A percentile compares a stretch with the other conserved stretches of the same genome.
phyloP scores from a whole-genome alignment of 192 early-diverging fungal species.

The Rhizophagus sp. region DNA sequence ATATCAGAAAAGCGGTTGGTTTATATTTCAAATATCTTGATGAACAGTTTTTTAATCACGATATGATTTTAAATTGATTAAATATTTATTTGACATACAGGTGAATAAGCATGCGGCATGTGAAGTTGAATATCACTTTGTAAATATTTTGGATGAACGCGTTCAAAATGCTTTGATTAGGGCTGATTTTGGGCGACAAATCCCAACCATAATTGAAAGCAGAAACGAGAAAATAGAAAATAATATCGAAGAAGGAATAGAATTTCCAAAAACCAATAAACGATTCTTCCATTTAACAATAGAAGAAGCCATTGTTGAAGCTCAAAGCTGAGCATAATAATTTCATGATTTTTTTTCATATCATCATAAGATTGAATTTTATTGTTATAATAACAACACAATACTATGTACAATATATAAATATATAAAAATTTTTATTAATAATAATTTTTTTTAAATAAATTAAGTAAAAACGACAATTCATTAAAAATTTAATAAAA shows the following conservation, averaged over 20 bases:
- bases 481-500: no score
- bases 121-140: slow-evolving; percentile 44
- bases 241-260: not conserved
- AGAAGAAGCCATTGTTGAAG: slow-evolving; percentile 1
- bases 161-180: not conserved
- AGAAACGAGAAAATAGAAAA: not conserved
- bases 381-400: no score
- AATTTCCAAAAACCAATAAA: not conserved
- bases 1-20: slow-evolving; percentile 35
- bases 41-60: not conserved
- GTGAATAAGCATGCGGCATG: slow-evolving; percentile 40
- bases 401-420: no score
- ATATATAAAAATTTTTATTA: no score
- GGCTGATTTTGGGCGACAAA: not conserved
- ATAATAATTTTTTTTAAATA: no score
- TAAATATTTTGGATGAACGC: slow-evolving; percentile 25
- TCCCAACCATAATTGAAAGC: not conserved
- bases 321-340: not conserved
- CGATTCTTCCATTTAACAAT: slow-evolving; percentile 16
- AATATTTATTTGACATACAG: slow-evolving; percentile 9
- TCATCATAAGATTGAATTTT: no score
- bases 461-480: no score
- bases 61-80: not conserved
- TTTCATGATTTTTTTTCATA: no score
- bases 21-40: not conserved